Percentiles rank a stretch among this genome's conserved stretches.
Evolutionary conservation across 345 rosid species (phyloP).

Genomic region (Firmiana major): DNA sequence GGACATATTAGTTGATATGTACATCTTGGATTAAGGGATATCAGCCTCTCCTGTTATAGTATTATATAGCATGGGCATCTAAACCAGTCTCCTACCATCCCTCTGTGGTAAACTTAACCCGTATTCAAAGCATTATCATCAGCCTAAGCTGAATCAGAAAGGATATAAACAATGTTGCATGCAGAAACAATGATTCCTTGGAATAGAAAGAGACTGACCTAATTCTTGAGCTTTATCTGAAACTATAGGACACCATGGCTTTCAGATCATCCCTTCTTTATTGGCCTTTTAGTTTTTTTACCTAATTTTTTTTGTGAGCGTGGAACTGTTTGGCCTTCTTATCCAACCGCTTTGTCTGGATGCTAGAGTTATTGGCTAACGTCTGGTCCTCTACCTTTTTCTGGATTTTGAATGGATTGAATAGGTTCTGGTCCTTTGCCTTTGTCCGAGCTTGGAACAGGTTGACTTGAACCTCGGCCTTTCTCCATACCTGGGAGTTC

Average conservation of each 20-base stretch:
- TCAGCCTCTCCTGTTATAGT: conserved; percentile 12
- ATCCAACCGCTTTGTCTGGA: conserved; percentile 6
- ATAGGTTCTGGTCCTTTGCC: conserved; percentile 19
- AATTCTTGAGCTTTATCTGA: conserved; percentile 32
- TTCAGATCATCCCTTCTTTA: conserved; percentile 36
- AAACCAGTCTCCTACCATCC: neutral
- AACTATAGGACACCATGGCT: conserved; percentile 20
- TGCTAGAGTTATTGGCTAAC: conserved; percentile 13
- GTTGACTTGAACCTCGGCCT: conserved; percentile 27
- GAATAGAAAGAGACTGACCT: conserved; percentile 18
- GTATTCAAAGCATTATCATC: neutral
- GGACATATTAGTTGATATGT: conserved; percentile 26
- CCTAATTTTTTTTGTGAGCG: neutral
- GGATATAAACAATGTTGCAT: too few species aligned
- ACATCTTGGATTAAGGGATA: conserved; percentile 14
- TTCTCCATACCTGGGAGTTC: conserved; percentile 62
- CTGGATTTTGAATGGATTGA: conserved; percentile 13
- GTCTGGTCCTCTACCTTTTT: conserved; percentile 9
- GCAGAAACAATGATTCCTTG: conserved; percentile 18
- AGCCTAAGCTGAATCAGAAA: neutral
- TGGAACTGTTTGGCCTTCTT: neutral
- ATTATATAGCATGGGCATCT: conserved; percentile 1
- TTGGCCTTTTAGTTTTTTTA: conserved; percentile 8
- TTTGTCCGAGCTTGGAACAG: conserved; percentile 15
- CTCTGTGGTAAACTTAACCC: neutral